A percentile compares a stretch with the other conserved stretches of the same genome.
These are phyloP conservation scores for Apiospora rasikravindrae DNA, from an alignment of 2,329 filamentous ascomycete species.

Conservation along the genomic window DNA sequence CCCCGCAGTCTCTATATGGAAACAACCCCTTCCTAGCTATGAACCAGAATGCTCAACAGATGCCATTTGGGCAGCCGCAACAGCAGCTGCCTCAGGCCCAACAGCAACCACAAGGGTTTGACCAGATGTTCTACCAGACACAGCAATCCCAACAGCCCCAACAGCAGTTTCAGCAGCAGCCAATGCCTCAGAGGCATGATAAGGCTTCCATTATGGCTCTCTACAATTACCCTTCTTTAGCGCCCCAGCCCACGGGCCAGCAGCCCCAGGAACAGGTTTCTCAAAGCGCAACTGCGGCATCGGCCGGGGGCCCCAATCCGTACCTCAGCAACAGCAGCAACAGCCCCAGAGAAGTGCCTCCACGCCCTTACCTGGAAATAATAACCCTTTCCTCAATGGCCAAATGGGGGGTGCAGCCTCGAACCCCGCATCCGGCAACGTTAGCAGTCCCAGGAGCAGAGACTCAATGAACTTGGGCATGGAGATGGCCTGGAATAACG, in stretches of 20 bases:
- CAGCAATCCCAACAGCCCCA: conserved; percentile 32
- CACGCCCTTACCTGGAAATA: conserved; percentile 47
- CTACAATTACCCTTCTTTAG: conserved; percentile 66
- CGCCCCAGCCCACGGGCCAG: conserved; percentile 43
- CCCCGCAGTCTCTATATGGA: conserved; percentile 35
- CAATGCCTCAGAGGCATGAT: conserved; percentile 45
- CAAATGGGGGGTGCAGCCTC: conserved; percentile 24
- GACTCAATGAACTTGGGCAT: conserved; percentile 73
- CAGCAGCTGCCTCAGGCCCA: conserved; percentile 31
- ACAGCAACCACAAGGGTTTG: conserved; percentile 29
- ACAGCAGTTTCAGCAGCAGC: conserved; percentile 24
- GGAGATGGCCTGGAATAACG: conserved; percentile 69
- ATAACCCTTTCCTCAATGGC: conserved; percentile 62
- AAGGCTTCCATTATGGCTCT: conserved; percentile 79
- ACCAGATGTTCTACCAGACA: conserved; percentile 24
- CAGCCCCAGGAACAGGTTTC: conserved; percentile 34
- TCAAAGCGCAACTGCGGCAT: conserved; percentile 25
- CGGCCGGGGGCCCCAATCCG: conserved; percentile 31
- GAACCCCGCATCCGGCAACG: conserved; percentile 30
- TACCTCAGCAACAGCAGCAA: conserved; percentile 33
- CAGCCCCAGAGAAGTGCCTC: conserved; percentile 39
- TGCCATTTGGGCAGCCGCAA: conserved; percentile 37
- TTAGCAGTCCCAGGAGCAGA: conserved; percentile 60
- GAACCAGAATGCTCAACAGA: conserved; percentile 35
- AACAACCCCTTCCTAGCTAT: conserved; percentile 43